phyloP scores from a whole-genome alignment of 306 rosid genomes.

The Vigna angularis region DNA sequence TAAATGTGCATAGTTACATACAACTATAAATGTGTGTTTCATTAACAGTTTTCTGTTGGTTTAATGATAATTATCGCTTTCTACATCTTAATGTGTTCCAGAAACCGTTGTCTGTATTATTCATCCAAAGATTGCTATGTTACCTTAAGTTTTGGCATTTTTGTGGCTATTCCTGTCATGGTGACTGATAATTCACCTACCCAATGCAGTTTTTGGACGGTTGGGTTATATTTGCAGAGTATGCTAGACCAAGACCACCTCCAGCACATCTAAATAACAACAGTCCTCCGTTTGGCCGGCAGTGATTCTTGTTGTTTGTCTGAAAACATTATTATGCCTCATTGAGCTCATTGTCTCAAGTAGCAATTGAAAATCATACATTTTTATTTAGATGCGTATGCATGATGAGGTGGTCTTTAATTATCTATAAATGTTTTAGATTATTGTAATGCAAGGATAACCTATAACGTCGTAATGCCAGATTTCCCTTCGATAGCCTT shows the following conservation, averaged over 20 bases:
- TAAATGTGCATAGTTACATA: conserved; percentile 27
- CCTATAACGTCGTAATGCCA: conserved; percentile 31
- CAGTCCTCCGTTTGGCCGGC: conserved; percentile 51
- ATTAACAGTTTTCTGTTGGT: neutral
- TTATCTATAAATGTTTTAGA: conserved; percentile 18
- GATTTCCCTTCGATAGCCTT: conserved; percentile 1
- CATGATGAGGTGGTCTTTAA: neutral
- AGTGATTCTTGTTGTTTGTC: conserved; percentile 45
- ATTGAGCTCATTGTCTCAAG: conserved; percentile 33
- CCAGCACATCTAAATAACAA: conserved; percentile 47
- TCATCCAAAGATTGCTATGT: neutral
- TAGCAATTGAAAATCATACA: conserved; percentile 21
- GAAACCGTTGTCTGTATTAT: neutral
- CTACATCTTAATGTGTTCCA: conserved; percentile 10
- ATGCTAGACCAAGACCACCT: conserved; percentile 86
- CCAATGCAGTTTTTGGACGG: conserved; percentile 85
- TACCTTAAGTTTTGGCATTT: neutral
- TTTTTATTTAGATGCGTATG: conserved; percentile 28
- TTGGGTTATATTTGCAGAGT: conserved; percentile 99
- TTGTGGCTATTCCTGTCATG: conserved; percentile 6
- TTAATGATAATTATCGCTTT: conserved; percentile 18
- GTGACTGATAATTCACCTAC: conserved; percentile 32
- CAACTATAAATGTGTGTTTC: conserved; percentile 22
- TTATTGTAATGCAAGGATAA: conserved; percentile 32
- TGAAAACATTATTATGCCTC: conserved; percentile 35